phyloP scores from a whole-genome alignment of 2,329 filamentous ascomycete genomes.

The Pestalotiopsis sp. region DNA sequence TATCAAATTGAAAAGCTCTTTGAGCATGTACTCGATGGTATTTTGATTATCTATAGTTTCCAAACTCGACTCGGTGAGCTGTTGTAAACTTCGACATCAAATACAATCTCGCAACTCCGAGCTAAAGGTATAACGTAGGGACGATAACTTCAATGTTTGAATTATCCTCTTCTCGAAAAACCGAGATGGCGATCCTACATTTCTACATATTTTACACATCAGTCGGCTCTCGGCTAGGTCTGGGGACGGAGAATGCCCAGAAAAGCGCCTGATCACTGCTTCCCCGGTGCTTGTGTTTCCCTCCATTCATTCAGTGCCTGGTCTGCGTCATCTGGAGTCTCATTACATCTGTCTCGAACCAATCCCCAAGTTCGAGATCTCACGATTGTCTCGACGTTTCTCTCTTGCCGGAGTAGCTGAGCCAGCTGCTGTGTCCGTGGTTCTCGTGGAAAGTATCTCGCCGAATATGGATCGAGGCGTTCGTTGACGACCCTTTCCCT shows the following conservation, averaged over 20 bases:
- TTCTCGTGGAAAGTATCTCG: constrained; percentile 78
- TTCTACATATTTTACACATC: background rate
- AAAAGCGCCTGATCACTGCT: background rate
- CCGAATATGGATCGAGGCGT: constrained; percentile 88
- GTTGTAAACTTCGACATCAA: no score
- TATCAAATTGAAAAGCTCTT: background rate
- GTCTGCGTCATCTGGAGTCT: constrained; percentile 62
- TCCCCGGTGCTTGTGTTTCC: constrained; percentile 14
- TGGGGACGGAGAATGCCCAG: background rate
- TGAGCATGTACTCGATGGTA: no score
- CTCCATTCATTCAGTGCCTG: constrained; percentile 32
- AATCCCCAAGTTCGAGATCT: constrained; percentile 80
- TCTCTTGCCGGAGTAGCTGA: constrained; percentile 72
- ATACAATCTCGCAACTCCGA: no score
- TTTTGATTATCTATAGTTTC: no score
- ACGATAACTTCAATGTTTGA: no score
- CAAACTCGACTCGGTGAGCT: no score
- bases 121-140: no score
- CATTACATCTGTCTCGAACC: constrained; percentile 74
- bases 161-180: no score
- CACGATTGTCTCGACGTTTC: constrained; percentile 77
- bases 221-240: background rate
- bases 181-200: background rate
- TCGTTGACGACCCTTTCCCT: constrained; percentile 81
- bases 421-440: constrained; percentile 80